These are phyloP conservation scores for Closterium sp. DNA, from an alignment of 139 green algal genomes.

Conservation along the genomic window DNA sequence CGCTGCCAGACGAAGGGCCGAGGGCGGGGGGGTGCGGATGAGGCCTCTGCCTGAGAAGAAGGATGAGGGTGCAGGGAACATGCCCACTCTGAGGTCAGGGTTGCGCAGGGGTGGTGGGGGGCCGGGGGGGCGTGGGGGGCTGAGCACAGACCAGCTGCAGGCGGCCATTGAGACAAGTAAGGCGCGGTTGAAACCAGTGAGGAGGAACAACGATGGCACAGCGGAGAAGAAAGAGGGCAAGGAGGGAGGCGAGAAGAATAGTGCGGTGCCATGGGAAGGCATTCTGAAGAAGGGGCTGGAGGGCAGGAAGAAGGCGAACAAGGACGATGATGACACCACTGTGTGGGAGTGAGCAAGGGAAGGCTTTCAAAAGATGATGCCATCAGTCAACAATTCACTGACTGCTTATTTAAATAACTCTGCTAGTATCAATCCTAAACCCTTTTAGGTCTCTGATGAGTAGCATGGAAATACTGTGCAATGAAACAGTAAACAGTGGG, in stretches of 20 bases:
- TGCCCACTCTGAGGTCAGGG: neutral
- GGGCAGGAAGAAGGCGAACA: conserved; percentile 7
- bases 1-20: conserved; percentile 9
- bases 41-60: neutral
- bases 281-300: conserved; percentile 3
- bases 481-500: too few relatives aligned
- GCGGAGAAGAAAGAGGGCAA: conserved; percentile 7
- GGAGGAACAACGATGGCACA: neutral
- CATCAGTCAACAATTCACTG: too few relatives aligned
- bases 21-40: neutral
- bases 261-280: neutral
- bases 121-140: conserved; percentile 1
- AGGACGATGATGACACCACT: neutral
- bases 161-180: neutral
- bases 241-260: neutral
- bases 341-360: too few relatives aligned
- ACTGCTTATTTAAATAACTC: too few relatives aligned
- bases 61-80: neutral
- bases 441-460: too few relatives aligned
- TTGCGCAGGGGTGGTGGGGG: neutral
- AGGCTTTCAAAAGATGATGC: too few relatives aligned
- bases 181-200: neutral
- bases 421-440: too few relatives aligned
- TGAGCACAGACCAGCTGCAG: conserved; percentile 6
- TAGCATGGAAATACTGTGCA: too few relatives aligned